A percentile compares a stretch with the other conserved stretches of the same genome.
Evolutionary conservation across 495 filamentous ascomycete species (phyloP).

Genomic region (Hypoxylon perforatum): DNA sequence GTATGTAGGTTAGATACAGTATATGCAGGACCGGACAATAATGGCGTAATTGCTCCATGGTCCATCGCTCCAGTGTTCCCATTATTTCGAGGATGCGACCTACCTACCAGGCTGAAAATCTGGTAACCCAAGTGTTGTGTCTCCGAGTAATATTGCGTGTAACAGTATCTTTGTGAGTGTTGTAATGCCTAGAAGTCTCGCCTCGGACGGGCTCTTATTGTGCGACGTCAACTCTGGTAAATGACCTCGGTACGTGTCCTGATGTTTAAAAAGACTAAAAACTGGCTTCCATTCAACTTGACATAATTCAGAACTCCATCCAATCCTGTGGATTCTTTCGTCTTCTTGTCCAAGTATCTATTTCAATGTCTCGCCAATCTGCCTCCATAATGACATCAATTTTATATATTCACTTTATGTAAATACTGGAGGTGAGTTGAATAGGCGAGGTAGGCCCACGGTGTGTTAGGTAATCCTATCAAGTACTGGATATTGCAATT

Average conservation of each 20-base stretch:
- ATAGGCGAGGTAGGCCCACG: too few relatives aligned
- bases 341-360: too few relatives aligned
- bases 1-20: not conserved
- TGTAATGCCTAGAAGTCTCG: constrained; percentile 29
- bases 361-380: too few relatives aligned
- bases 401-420: too few relatives aligned
- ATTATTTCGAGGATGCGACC: constrained; percentile 6
- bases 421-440: too few relatives aligned
- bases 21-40: not conserved
- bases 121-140: constrained; percentile 19
- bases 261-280: too few relatives aligned
- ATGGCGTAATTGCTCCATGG: not conserved
- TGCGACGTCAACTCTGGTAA: constrained; percentile 6
- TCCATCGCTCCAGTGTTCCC: constrained; percentile 3
- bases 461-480: too few relatives aligned
- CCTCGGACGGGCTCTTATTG: constrained; percentile 19
- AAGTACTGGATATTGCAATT: not conserved
- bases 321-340: too few relatives aligned
- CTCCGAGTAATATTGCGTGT: constrained; percentile 23
- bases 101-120: not conserved
- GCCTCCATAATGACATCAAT: too few relatives aligned
- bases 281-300: too few relatives aligned
- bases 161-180: constrained; percentile 20
- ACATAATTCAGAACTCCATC: too few relatives aligned
- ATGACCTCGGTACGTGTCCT: not conserved